Base-by-base conservation (phyloP, 192 early-diverging fungal species). In the Chytriomyces sp. region DNA sequence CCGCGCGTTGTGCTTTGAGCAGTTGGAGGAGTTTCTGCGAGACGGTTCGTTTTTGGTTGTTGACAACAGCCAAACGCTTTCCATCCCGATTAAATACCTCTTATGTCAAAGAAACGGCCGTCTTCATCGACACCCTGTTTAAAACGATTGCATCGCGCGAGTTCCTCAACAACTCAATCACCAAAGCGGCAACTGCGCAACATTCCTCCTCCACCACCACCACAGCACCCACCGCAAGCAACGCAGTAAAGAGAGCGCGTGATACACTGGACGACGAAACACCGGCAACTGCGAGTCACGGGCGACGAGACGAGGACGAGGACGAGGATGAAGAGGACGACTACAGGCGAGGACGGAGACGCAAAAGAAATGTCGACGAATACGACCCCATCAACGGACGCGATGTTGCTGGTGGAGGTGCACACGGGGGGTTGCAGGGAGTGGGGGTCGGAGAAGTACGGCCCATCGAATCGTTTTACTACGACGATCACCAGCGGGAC, bases 1-100 rank as follows among this genome's bases (percentile, higher is more conserved):
- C n/a, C 86, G 82, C 60, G 64, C 70, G 19, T 70, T 85, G 2
- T 86, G 86, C 58, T 67, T 81, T 17, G 80, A 84, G 34, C 89
- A 94, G 59, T 80, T 94, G 4, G 86, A 88, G 25, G 93, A 94
- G 60, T 94, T 94, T 81, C 76, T 94, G 62, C 79, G 81, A 59
- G 76, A 86, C 73, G 83, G 93, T 93, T 83, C 40, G 33, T 40
- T 22, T 38, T 28, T 32, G 4, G 7, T n/a, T 30, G 41, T 22
- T 49, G 44, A 49, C 14, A 2, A n/a, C 37, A 32, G 36, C 39
- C 36, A 74, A 33, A n/a, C n/a, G n/a, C n/a, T n/a, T n/a, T n/a
- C n/a, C n/a, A n/a, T n/a, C n/a, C n/a, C n/a, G n/a, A n/a, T n/a
- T n/a, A n/a, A n/a, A n/a, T n/a, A n/a, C n/a, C n/a, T n/a, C n/a